These are phyloP conservation scores for Albizia julibrissin DNA, from an alignment of 306 rosid species.

Conservation along the genomic window DNA sequence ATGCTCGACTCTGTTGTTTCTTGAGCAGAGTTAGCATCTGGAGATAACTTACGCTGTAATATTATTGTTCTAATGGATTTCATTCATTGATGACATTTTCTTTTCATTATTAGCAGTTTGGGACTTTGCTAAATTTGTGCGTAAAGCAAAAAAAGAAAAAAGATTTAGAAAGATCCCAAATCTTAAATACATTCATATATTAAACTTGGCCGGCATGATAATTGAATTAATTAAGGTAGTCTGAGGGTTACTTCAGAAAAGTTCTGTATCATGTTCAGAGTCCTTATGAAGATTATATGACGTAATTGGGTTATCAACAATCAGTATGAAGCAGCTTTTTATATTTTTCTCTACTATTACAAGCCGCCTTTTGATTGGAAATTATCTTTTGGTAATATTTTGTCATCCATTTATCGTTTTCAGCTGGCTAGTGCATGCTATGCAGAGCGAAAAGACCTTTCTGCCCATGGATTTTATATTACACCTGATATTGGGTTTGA, in stretches of 20 bases:
- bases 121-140: slow-evolving; percentile 9
- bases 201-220: neutral
- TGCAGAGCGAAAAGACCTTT: slow-evolving; percentile 80
- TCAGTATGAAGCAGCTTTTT: slow-evolving; percentile 15
- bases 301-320: slow-evolving; percentile 20
- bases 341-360: slow-evolving; percentile 12
- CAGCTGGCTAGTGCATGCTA: slow-evolving; percentile 90
- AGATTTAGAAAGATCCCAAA: neutral
- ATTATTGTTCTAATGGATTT: neutral
- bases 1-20: neutral
- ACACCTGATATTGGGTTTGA: slow-evolving; percentile 88
- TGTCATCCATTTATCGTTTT: slow-evolving; percentile 40
- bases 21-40: neutral
- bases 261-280: slow-evolving; percentile 15
- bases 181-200: neutral
- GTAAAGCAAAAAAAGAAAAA: neutral
- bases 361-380: slow-evolving; percentile 32
- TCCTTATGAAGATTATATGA: slow-evolving; percentile 23
- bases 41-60: neutral
- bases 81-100: too few species aligned
- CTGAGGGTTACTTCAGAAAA: neutral
- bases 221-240: neutral
- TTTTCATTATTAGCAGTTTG: neutral
- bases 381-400: slow-evolving; percentile 25
- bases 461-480: slow-evolving; percentile 93